Base-by-base conservation (phyloP, 176 grass and related monocot species). In the Chrysopogon serrulatus region DNA sequence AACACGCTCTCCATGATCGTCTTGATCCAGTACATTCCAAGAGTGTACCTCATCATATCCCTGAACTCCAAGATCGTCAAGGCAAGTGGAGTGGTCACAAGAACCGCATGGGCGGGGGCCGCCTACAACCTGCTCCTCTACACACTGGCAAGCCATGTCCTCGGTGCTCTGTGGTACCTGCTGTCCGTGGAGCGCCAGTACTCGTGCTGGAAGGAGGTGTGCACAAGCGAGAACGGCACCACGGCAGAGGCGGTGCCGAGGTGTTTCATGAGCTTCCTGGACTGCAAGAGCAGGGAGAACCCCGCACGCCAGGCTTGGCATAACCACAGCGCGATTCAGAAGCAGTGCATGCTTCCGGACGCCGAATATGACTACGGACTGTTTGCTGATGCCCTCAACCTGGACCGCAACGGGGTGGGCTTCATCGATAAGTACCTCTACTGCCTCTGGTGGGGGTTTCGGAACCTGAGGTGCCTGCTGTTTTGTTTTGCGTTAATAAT, bases 151-250 rank as follows among this genome's bases (percentile, higher is more conserved):
- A 98, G 95, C 15, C 95, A 98, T 83, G 36, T 93, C 61, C 84
- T 98, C 33, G 95, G 95, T 36, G 95, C 95, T 13, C 76, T 98
- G 56, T 98, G 95, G 95, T 98, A 98, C 74, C 86, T 98, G 4
- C 47, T 98, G 30, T 98, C 95, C n/a, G 92, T 98, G 1, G 95
- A 98, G 84, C 89, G 95, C n/a, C 95, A 98, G 83, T 94, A 98
- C 84, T 89, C 73, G 24, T 98, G 95, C 27, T 98, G 95, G 95
- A 3, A 78, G 60, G 74, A 87, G 0, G 86, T 89, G 31, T 98
- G 95, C 72, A 41, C 7, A 2, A 77, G 14, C 26, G 92, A 98
- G 51, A 91, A 78, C 2, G 85, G 84, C 75, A 82, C 44, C 6
- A 21, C 33, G 5, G 6, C 32, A 2, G 39, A 16, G 1, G 26